Evolutionary conservation across 2,329 filamentous ascomycete genomes (phyloP).

Genomic region (Trichoderma koningiopsis): DNA sequence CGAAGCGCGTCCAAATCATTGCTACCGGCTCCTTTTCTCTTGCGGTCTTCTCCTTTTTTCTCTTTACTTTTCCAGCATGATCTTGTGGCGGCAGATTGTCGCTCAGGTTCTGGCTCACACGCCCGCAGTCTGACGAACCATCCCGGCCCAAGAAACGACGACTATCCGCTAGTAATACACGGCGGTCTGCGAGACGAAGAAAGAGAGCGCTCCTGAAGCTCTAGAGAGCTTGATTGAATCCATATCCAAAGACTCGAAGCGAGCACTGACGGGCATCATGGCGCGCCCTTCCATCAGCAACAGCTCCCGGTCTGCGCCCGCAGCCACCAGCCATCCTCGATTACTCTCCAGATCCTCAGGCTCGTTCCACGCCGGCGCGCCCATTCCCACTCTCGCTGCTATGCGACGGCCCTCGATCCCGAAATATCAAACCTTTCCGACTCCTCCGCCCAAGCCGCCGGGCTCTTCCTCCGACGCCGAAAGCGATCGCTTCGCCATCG

Average conservation of each 20-base stretch:
- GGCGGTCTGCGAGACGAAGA: not conserved
- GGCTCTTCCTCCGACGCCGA: constrained; percentile 49
- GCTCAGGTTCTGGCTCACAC: constrained; percentile 26
- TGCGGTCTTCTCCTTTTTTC: not conserved
- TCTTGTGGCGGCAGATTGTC: constrained; percentile 26
- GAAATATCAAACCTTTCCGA: constrained; percentile 82
- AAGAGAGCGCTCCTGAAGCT: not conserved
- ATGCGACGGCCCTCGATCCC: constrained; percentile 49
- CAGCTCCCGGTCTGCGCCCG: constrained; percentile 7
- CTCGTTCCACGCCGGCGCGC: constrained; percentile 56
- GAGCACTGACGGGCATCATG: not conserved
- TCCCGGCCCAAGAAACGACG: not conserved
- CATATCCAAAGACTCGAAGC: not conserved
- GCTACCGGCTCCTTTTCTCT: not conserved
- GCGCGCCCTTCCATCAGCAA: constrained; percentile 12
- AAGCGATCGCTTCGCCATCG: constrained; percentile 22
- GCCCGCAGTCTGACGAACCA: constrained; percentile 24
- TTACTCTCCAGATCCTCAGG: constrained; percentile 47
- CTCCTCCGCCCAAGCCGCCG: constrained; percentile 68
- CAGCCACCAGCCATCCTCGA: constrained; percentile 21
- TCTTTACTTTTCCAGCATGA: constrained; percentile 9
- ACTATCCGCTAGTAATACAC: not conserved
- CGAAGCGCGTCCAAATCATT: not conserved
- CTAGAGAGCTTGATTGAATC: not conserved
- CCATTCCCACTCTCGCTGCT: constrained; percentile 44